A percentile compares a stretch with the other conserved stretches of the same genome.
These are phyloP conservation scores for Neurospora tetrasperma DNA, from an alignment of 495 filamentous ascomycete species.

Conservation along the genomic window DNA sequence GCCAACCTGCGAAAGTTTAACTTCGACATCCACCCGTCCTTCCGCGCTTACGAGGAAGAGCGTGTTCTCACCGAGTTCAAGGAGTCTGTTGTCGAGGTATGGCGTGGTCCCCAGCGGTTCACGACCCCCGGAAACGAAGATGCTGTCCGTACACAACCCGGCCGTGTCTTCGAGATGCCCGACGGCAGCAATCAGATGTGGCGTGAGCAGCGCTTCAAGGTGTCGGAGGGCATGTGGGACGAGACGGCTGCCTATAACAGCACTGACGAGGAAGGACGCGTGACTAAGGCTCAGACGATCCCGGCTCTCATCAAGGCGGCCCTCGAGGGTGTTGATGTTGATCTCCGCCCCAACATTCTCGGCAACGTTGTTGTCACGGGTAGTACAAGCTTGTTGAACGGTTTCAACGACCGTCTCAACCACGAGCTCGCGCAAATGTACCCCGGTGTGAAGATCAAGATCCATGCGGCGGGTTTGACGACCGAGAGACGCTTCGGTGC, in stretches of 20 bases:
- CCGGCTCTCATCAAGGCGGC: slow-evolving; percentile 69
- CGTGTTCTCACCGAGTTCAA: slow-evolving; percentile 92
- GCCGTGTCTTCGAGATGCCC: slow-evolving; percentile 89
- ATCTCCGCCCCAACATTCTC: slow-evolving; percentile 72
- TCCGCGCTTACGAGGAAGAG: slow-evolving; percentile 78
- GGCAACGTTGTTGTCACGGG: slow-evolving; percentile 91
- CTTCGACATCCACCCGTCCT: slow-evolving; percentile 56
- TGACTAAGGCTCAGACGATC: slow-evolving; percentile 62
- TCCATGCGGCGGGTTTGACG: slow-evolving; percentile 74
- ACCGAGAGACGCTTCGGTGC: slow-evolving; percentile 80
- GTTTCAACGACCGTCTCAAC: slow-evolving; percentile 82
- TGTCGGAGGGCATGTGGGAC: slow-evolving; percentile 83
- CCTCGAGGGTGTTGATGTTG: slow-evolving; percentile 71
- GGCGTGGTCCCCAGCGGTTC: slow-evolving; percentile 71
- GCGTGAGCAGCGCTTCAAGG: slow-evolving; percentile 70
- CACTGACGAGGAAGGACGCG: slow-evolving; percentile 16
- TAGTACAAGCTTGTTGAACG: slow-evolving; percentile 70
- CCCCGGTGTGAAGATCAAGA: slow-evolving; percentile 71
- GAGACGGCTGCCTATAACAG: slow-evolving; percentile 50
- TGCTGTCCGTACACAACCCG: slow-evolving; percentile 49
- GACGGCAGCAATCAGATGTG: slow-evolving; percentile 90
- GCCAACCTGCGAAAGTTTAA: slow-evolving; percentile 47
- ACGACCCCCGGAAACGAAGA: slow-evolving; percentile 55
- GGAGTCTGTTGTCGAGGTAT: slow-evolving; percentile 89
- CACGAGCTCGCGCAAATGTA: slow-evolving; percentile 68